Percentiles rank a stretch among this genome's conserved stretches.
phyloP scores from a whole-genome alignment of 2,329 filamentous ascomycete species.

The Atkinsonella hypoxylon region DNA sequence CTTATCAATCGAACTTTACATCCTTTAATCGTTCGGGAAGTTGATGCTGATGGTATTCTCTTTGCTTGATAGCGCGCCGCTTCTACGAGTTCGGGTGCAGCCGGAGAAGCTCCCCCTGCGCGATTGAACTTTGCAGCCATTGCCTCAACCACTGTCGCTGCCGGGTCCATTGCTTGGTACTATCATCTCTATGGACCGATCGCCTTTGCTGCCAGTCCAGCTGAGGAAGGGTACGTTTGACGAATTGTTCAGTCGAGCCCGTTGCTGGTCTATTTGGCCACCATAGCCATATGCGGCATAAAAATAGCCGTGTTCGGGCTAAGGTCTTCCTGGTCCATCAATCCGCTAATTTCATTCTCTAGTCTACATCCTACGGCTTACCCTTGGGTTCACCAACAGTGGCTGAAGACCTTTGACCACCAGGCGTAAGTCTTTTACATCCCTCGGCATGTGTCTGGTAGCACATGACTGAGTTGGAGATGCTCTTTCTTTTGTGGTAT shows the following conservation, averaged over 20 bases:
- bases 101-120: conserved; percentile 58
- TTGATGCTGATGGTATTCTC: conserved; percentile 26
- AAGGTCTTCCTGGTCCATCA: conserved; percentile 3
- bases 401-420: conserved; percentile 94
- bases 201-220: conserved; percentile 79
- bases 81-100: conserved; percentile 64
- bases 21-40: conserved; percentile 10
- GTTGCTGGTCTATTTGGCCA: neutral
- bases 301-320: conserved; percentile 14
- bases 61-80: conserved; percentile 40
- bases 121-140: conserved; percentile 77
- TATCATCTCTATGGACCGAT: conserved; percentile 89
- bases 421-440: conserved; percentile 58
- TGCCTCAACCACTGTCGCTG: conserved; percentile 74
- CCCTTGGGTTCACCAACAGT: conserved; percentile 90
- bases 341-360: conserved; percentile 17
- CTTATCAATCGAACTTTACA: conserved; percentile 19
- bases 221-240: conserved; percentile 88
- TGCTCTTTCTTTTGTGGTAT: neutral
- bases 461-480: neutral
- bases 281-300: conserved; percentile 20
- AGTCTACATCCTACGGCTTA: conserved; percentile 88
- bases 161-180: conserved; percentile 92
- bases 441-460: neutral
- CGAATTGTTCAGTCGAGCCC: neutral